phyloP scores from a whole-genome alignment of 1,284 basidiomycete genomes.

The Agroathelia rolfsii region DNA sequence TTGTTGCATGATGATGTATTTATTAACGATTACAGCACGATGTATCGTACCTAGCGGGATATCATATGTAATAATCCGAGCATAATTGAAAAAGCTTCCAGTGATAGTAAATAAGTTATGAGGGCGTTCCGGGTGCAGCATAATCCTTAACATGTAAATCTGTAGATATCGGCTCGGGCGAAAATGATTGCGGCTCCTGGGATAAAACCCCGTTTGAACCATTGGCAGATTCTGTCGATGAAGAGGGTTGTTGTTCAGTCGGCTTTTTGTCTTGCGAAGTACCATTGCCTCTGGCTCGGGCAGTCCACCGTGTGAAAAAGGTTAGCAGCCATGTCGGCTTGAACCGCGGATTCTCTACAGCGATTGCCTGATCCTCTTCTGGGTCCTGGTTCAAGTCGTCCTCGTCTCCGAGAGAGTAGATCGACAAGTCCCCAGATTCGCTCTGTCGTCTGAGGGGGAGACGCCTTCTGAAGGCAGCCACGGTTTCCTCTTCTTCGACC shows the following conservation, averaged over 20 bases:
- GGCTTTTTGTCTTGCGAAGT: constrained; percentile 5
- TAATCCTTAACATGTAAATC: too few species aligned
- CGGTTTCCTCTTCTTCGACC: constrained; percentile 53
- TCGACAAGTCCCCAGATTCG: constrained; percentile 2
- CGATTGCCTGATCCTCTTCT: constrained; percentile 45
- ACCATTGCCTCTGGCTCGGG: constrained; percentile 15
- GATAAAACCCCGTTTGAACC: too few species aligned
- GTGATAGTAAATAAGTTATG: too few species aligned
- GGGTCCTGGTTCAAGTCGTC: constrained; percentile 20
- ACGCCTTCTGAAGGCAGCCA: too few species aligned
- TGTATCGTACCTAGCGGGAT: too few species aligned
- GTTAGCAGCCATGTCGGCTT: constrained; percentile 65
- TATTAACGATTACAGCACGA: too few species aligned
- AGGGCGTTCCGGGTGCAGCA: too few species aligned
- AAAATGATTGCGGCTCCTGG: constrained; percentile 16
- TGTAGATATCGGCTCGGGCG: constrained; percentile 8
- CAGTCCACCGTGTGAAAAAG: constrained; percentile 66
- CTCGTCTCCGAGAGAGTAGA: constrained; percentile 16
- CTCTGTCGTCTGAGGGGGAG: too few species aligned
- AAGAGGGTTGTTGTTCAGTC: background rate
- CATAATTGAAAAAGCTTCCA: too few species aligned
- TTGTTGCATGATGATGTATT: too few species aligned
- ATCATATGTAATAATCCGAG: too few species aligned
- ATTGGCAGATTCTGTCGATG: too few species aligned
- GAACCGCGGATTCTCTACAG: constrained; percentile 45